A percentile compares a stretch with the other conserved stretches of the same genome.
Conservation (phyloP, 306 rosid genomes). For the Fagus sylvatica region DNA sequence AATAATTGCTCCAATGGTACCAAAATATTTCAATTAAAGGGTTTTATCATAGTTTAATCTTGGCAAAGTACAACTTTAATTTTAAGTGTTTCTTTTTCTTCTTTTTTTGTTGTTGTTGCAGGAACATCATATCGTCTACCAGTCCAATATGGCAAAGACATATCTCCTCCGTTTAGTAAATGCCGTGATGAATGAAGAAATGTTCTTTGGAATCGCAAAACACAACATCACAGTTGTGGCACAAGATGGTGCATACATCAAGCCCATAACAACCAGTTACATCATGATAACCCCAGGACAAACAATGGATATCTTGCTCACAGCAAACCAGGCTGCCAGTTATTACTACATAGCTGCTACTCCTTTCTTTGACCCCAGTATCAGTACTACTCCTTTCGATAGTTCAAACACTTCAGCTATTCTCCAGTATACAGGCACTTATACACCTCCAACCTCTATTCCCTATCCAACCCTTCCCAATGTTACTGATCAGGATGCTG, state of each 20-base stretch:
- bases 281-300: conserved; percentile 47
- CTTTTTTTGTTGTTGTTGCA: too few relatives aligned
- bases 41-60: too few relatives aligned
- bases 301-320: conserved; percentile 45
- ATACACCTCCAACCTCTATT: conserved; percentile 6
- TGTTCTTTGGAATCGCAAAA: conserved; percentile 34
- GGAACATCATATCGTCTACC: conserved; percentile 31
- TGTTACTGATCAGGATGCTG: conserved; percentile 10
- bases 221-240: conserved; percentile 38
- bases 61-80: too few relatives aligned
- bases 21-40: not conserved
- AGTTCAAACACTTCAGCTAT: conserved; percentile 28
- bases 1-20: conserved; percentile 4
- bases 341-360: conserved; percentile 36
- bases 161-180: conserved; percentile 38
- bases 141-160: conserved; percentile 35
- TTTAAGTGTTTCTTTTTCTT: too few relatives aligned
- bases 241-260: conserved; percentile 36
- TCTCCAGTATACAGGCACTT: conserved; percentile 27
- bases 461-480: conserved; percentile 29
- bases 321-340: conserved; percentile 27
- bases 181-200: conserved; percentile 38
- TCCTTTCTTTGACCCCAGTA: conserved; percentile 16
- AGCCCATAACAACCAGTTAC: conserved; percentile 30
- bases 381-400: not conserved